Conservation (phyloP, 2,329 filamentous ascomycete genomes). For the Paramyrothecium sp. region DNA sequence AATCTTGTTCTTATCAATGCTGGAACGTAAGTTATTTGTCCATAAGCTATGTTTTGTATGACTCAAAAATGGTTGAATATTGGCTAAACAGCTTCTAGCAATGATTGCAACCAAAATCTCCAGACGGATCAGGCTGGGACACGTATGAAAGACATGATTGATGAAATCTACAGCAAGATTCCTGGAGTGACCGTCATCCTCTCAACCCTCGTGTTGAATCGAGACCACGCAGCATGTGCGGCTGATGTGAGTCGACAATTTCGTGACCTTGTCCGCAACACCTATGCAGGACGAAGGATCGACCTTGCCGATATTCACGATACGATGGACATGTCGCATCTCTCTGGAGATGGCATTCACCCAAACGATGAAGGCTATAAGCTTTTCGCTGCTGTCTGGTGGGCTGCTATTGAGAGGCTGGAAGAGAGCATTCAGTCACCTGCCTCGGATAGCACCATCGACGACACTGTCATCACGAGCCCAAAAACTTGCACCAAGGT, state of each 20-base stretch:
- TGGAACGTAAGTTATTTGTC: conserved; percentile 12
- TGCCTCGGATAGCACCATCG: neutral
- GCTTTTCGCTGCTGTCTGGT: conserved; percentile 35
- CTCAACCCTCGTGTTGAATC: conserved; percentile 10
- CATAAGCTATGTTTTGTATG: neutral
- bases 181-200: conserved; percentile 8
- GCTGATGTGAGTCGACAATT: conserved; percentile 28
- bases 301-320: conserved; percentile 11
- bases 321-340: conserved; percentile 13
- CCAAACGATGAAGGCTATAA: conserved; percentile 31
- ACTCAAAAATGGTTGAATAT: neutral
- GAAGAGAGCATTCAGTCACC: neutral
- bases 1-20: conserved; percentile 17
- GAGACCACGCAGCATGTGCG: conserved; percentile 20
- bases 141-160: neutral
- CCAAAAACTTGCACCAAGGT: conserved; percentile 3
- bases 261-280: conserved; percentile 14
- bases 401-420: conserved; percentile 16
- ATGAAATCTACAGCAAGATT: neutral
- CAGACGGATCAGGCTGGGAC: neutral
- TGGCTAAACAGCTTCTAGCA: neutral
- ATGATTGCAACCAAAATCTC: conserved; percentile 1
- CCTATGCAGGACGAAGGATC: conserved; percentile 2
- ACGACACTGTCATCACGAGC: neutral
- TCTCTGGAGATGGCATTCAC: conserved; percentile 30